Evolutionary conservation across 2,329 filamentous ascomycete genomes (phyloP).

Genomic region (Neopestalotiopsis sp.): DNA sequence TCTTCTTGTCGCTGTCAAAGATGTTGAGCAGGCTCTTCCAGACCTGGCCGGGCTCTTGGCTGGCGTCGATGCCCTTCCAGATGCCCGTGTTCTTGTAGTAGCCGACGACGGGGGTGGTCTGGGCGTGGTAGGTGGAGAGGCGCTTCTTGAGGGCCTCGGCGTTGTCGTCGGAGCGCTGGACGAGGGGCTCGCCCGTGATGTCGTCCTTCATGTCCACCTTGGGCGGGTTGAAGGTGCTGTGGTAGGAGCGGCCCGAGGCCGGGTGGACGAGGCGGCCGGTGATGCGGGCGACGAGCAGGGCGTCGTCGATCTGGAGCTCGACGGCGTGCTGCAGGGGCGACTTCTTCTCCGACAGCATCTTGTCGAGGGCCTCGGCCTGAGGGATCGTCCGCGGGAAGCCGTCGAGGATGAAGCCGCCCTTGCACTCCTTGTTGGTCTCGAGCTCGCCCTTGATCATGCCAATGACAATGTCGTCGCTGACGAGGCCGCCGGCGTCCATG

Average conservation of each 20-base stretch:
- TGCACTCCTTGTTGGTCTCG: conserved; percentile 92
- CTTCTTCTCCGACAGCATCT: conserved; percentile 80
- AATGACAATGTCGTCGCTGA: conserved; percentile 99
- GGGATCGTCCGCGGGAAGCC: conserved; percentile 97
- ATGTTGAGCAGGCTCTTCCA: conserved; percentile 92
- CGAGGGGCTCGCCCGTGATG: conserved; percentile 91
- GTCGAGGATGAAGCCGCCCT: conserved; percentile 98
- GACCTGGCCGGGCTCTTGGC: conserved; percentile 92
- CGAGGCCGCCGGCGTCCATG: conserved; percentile 97
- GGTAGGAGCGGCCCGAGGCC: conserved; percentile 94
- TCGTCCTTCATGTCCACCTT: conserved; percentile 95
- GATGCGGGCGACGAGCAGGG: conserved; percentile 91
- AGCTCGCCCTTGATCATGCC: conserved; percentile 99
- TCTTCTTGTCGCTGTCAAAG: conserved; percentile 71
- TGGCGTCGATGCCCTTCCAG: conserved; percentile 94
- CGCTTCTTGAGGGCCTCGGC: conserved; percentile 95
- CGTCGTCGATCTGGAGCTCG: conserved; percentile 96
- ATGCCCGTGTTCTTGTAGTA: conserved; percentile 99
- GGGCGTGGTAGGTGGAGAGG: conserved; percentile 87
- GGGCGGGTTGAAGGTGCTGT: conserved; percentile 98
- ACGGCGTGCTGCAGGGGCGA: conserved; percentile 93
- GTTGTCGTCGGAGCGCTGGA: conserved; percentile 97
- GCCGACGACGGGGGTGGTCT: conserved; percentile 88
- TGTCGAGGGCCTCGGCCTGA: conserved; percentile 92
- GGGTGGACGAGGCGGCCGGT: conserved; percentile 96